Base-by-base conservation (phyloP, 2,329 filamentous ascomycete species). In the Calonectria fujianensis region DNA sequence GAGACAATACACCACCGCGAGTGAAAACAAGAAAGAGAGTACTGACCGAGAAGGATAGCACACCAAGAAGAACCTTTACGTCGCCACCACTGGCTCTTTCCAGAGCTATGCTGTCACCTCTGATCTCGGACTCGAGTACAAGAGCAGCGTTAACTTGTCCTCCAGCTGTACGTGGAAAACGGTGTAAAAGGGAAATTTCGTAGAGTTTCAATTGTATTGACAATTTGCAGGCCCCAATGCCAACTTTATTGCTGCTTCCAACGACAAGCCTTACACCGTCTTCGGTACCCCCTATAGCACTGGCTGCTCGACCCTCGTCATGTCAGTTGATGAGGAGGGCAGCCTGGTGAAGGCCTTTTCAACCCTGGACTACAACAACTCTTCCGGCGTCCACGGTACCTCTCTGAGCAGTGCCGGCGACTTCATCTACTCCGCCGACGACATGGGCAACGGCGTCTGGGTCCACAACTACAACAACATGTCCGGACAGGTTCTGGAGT, bases 401-500 rank as follows among this genome's bases (percentile, higher is more conserved):
- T 51, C 72, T 5, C 37, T 76, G 39, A 76, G 74, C 48, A 61
- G 61, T 8, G 27, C 66, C 16, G 39, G 48, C 20, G 61, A 74
- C 18, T 76, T 76, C 51, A 51, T 76, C 20, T 76, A 76, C 29
- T 76, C 74, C 10, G 74, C 72, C 9, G 74, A 76, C 3, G 74
- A 76, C 20, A 76, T 72, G 59, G 74, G 74, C 4, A 74, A 76
- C 29, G 74, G 72, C 14, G 51, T 76, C 27, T 76, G 74, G 74
- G 72, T 74, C 14, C 74, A 76, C 24, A 72, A 66, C 45, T 76
- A 76, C 10, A 67, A 76, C 54, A 32, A 35, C 16, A 8, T 39
- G 3, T 66, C 65, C 4, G 72, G 72, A 8, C 61, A 52, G n/a
- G 27, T 72, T 2, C 5, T 51, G 6, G 63, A 72, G 29, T 27